Evolutionary conservation across 768 basidiomycete species (phyloP), one percentile per base, ranked within the genome.

Genomic region (Mycena pura): DNA sequence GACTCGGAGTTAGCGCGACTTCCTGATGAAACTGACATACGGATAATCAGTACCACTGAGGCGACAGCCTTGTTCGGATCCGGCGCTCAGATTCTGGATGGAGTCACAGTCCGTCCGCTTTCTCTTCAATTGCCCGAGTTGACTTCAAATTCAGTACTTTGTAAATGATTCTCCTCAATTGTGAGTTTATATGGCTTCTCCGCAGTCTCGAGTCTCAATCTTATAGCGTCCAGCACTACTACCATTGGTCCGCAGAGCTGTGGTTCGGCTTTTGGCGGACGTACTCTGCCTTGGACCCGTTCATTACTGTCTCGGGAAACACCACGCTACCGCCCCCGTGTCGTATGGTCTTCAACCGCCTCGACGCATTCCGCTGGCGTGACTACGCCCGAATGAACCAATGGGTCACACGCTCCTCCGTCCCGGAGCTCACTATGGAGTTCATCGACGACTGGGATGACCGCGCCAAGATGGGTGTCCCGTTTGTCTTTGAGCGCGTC

Each of bases 301-400:
- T 73, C 21, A 94, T 96, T 50, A 74, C 86, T 3, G 65, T 84
- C 0, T 76, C 81, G 43, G 94, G 93, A 8, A 83, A 83, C 45
- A 92, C 93, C 1, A 73, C 79, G 6, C 87, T 97, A 31, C 91
- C 92, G 1, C 80, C 90, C 2, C 84, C 89, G 0, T 85, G 89
- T 0, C 89, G 91, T 13, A 77, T 95, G 65, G 74, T 93, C 66
- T 95, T 97, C 76, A 80, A 86, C 43, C 89, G 89, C 60, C 74
- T 90, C 13, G 87, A 90, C 64, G 85, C 86, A 11, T 83, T 80
- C 49, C 88, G 92, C 67, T 97, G 95, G 95, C 86, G 93, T 19
- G 95, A 97, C 75, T 95, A 95, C 63, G 87, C 95, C 6, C 77
- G 81, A 32, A 95, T 97, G 94, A 96, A 96, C 73, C 86, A 95